These are phyloP conservation scores for Solanum ossicruentum DNA, from an alignment of 257 asterid species.

Conservation along the genomic window DNA sequence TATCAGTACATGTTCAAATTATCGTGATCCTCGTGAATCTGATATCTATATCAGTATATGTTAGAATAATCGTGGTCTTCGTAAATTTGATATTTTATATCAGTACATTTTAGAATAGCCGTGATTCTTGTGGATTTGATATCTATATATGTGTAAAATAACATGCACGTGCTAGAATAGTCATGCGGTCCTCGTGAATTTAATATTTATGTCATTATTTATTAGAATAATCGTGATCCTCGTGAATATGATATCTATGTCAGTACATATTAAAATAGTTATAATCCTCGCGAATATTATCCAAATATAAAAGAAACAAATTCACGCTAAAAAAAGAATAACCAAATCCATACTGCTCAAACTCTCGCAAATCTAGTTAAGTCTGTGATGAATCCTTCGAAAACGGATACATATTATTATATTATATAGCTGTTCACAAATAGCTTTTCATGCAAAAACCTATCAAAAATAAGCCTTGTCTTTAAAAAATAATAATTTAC, in stretches of 20 bases:
- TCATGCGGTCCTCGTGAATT: not conserved
- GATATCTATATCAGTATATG: not conserved
- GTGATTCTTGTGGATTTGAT: not conserved
- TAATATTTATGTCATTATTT: not conserved
- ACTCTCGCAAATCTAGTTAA: rapidly evolving
- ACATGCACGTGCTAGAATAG: not conserved
- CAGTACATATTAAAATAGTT: not conserved
- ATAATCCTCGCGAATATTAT: not conserved
- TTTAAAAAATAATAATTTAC: not conserved
- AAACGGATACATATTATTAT: too few species aligned
- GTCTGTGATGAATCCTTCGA: rapidly evolving
- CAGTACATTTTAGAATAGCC: not conserved
- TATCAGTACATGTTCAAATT: not conserved
- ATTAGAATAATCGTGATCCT: not conserved
- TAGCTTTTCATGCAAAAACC: not conserved
- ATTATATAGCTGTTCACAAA: too few species aligned
- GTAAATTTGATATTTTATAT: not conserved
- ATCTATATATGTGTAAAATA: not conserved
- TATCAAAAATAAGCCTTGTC: not conserved
- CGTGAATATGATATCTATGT: not conserved
- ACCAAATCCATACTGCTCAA: not conserved
- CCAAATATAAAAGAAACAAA: not conserved
- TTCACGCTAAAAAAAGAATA: not conserved
- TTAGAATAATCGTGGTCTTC: not conserved
- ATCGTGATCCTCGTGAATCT: rapidly evolving